phyloP scores from a whole-genome alignment of 2,329 filamentous ascomycete genomes.

The Huntiella abstrusa region DNA sequence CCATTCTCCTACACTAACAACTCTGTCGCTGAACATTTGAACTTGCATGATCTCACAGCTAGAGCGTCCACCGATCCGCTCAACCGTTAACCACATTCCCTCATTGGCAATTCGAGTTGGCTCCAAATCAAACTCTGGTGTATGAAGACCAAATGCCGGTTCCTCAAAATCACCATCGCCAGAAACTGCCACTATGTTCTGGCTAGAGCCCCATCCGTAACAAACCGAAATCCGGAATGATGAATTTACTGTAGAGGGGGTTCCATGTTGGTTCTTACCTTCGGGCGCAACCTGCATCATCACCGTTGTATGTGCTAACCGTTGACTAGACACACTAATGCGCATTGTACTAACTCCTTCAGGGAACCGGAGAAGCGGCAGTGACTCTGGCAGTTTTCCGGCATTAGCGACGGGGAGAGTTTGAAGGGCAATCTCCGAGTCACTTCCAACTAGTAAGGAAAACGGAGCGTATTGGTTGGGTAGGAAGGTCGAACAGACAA shows the following conservation, averaged over 20 bases:
- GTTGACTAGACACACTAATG: conserved; percentile 13
- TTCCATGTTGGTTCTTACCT: background rate
- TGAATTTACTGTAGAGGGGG: conserved; percentile 16
- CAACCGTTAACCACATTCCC: conserved; percentile 63
- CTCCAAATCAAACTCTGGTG: conserved; percentile 55
- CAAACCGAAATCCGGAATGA: conserved; percentile 55
- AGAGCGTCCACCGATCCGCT: conserved; percentile 46
- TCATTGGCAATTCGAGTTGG: conserved; percentile 37
- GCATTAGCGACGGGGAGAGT: conserved; percentile 55
- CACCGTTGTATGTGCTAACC: conserved; percentile 1
- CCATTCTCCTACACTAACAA: conserved; percentile 26
- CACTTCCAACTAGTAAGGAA: conserved; percentile 53
- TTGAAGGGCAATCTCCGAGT: conserved; percentile 27
- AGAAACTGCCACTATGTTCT: conserved; percentile 43
- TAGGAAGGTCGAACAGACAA: conserved; percentile 84
- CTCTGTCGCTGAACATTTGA: conserved; percentile 32
- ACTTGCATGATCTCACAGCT: conserved; percentile 27
- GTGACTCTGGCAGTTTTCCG: conserved; percentile 45
- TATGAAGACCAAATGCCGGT: conserved; percentile 44
- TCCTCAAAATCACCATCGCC: conserved; percentile 61
- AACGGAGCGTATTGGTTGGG: conserved; percentile 59
- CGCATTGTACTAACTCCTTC: conserved; percentile 23
- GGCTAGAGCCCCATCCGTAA: conserved; percentile 50
- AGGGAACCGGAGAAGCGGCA: conserved; percentile 36
- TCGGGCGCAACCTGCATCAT: conserved; percentile 18